Evolutionary conservation across 768 basidiomycete species (phyloP), one percentile per base, ranked within the genome.

Genomic region (Collybiopsis luxurians): DNA sequence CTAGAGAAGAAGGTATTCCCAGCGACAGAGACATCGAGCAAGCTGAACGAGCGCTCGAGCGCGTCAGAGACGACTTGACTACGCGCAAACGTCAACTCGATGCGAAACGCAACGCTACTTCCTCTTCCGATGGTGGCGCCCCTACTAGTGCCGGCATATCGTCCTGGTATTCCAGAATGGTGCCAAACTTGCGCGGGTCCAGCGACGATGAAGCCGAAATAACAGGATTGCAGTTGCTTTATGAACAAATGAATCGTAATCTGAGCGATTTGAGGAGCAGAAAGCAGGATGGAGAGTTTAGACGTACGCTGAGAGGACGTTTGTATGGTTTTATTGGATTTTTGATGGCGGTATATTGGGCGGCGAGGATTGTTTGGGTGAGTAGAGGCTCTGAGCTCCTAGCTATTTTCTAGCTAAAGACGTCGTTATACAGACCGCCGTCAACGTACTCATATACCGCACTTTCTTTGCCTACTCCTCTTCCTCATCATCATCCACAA

Each of bases 321-420:
- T 48, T 84, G 2, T 70, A 79, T 60, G 76, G 74, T 55, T 60
- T 75, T 49, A 69, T 78, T 1, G 81, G 83, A 26, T 68, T 74
- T 12, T 17, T 82, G 5, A 90, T 90, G 66, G 86, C 86, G 11
- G 56, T 82, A 2, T 92, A 90, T 66, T 92, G 88, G 61, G 66
- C 82, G 3, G 73, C 83, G 31, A 80, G 90, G 49, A 78, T 85
- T 39, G 58, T 84, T 62, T 85, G 76, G 58, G 90, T 87, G 64
- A 63, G 85, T 75, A 26, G 11, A 10, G 12, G 27, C 19, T 39
- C 43, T 59, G 24, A 27, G 17, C 17, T 17, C 31, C 26, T 49
- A 17, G 13, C 11, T 28, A 13, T 9, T 23, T n/a, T 44, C 43
- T 53, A 10, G 46, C 48, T 55, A 55, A 55, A 28, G n/a, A n/a